A percentile compares a stretch with the other conserved stretches of the same genome.
Conservation (phyloP, 148 eudicot species). For the Fagopyrum homotropicum region DNA sequence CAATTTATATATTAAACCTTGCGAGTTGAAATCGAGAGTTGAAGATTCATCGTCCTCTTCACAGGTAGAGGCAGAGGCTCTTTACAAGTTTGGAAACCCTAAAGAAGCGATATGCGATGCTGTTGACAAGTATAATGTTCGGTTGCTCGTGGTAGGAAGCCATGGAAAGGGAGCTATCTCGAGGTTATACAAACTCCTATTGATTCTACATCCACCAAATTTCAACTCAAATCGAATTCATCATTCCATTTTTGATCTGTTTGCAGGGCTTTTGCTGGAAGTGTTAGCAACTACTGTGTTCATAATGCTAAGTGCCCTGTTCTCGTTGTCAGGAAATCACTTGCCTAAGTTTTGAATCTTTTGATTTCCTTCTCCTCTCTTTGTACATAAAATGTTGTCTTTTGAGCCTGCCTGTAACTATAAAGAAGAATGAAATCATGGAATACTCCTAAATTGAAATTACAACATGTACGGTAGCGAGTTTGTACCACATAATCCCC, state of each 20-base stretch:
- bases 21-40: not conserved
- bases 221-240: not conserved
- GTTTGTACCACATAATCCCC: too few species aligned
- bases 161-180: constrained; percentile 43
- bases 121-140: constrained; percentile 35
- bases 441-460: too few species aligned
- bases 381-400: too few species aligned
- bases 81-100: constrained; percentile 50
- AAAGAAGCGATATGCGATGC: constrained; percentile 57
- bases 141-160: constrained; percentile 56
- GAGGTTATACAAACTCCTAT: constrained; percentile 26
- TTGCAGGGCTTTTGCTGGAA: constrained; percentile 44
- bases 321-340: constrained; percentile 33
- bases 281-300: constrained; percentile 50
- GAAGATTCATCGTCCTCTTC: not conserved
- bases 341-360: not conserved
- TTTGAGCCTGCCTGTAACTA: too few species aligned
- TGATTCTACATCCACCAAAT: not conserved
- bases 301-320: constrained; percentile 49
- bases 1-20: not conserved
- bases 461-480: too few species aligned
- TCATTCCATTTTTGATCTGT: not conserved
- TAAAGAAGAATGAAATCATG: too few species aligned
- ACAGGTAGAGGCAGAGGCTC: constrained; percentile 46
- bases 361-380: not conserved